Percentiles rank a stretch among this genome's conserved stretches.
These are phyloP conservation scores for Ophiosphaerella korrae DNA, from an alignment of 2,329 filamentous ascomycete genomes.

Conservation along the genomic window DNA sequence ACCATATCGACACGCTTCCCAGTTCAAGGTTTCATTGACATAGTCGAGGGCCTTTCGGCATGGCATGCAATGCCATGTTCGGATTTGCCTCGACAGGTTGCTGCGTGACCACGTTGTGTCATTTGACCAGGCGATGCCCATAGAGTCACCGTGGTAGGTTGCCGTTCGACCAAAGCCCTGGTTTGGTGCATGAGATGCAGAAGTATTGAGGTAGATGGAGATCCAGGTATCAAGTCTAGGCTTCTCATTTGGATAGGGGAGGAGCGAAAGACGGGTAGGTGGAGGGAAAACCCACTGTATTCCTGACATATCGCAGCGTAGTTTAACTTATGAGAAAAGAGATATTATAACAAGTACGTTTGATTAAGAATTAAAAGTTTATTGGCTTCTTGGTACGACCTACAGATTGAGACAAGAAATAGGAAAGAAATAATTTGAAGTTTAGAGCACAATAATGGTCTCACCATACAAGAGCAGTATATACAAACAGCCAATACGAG, in stretches of 20 bases:
- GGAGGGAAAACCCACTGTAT: conserved; percentile 1
- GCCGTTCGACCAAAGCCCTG: not conserved
- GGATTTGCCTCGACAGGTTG: not conserved
- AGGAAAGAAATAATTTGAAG: too few relatives aligned
- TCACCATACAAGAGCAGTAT: not conserved
- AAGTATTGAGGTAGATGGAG: not conserved
- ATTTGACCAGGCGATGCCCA: not conserved
- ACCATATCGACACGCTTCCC: conserved; percentile 1
- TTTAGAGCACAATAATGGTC: not conserved
- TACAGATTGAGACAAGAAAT: too few relatives aligned
- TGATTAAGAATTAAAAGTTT: too few relatives aligned
- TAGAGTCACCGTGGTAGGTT: not conserved
- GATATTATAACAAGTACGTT: too few relatives aligned
- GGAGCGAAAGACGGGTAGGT: not conserved
- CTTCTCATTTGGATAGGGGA: not conserved
- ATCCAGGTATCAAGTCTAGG: not conserved
- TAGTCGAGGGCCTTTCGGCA: not conserved
- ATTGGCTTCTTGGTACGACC: too few relatives aligned
- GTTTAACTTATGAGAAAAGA: too few relatives aligned
- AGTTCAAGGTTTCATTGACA: not conserved
- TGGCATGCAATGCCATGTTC: not conserved
- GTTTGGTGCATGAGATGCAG: not conserved
- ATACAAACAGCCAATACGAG: not conserved
- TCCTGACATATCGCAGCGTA: not conserved
- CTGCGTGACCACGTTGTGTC: not conserved